Evolutionary conservation across 495 filamentous ascomycete species (phyloP).

Genomic region (Pyronema omphalodes): DNA sequence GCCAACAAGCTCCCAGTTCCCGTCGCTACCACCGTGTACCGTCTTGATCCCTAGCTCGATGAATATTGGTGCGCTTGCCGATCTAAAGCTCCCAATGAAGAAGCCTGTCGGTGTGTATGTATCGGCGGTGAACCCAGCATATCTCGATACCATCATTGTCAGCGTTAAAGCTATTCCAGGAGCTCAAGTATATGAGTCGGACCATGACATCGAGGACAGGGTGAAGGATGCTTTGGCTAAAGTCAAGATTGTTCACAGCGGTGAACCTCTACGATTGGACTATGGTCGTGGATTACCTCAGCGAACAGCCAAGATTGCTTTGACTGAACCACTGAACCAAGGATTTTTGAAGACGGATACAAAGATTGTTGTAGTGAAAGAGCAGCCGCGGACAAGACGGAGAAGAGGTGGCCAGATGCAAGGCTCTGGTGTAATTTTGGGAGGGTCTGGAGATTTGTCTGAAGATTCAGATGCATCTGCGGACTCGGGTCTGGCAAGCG

Average conservation of each 20-base stretch:
- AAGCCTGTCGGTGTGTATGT: slow-evolving; percentile 62
- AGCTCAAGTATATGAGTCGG: slow-evolving; percentile 39
- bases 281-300: slow-evolving; percentile 68
- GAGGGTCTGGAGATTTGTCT: slow-evolving; percentile 42
- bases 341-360: slow-evolving; percentile 54
- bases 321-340: slow-evolving; percentile 62
- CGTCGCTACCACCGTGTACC: slow-evolving; percentile 47
- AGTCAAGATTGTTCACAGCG: slow-evolving; percentile 61
- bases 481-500: slow-evolving; percentile 9
- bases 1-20: slow-evolving; percentile 28
- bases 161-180: slow-evolving; percentile 27
- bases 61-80: slow-evolving; percentile 48
- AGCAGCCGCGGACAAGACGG: slow-evolving; percentile 25
- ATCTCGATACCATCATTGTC: slow-evolving; percentile 68
- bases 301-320: slow-evolving; percentile 52
- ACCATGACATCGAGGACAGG: slow-evolving; percentile 45
- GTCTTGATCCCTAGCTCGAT: slow-evolving; percentile 68
- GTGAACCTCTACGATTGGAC: slow-evolving; percentile 74
- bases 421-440: slow-evolving; percentile 25
- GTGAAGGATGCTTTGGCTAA: slow-evolving; percentile 62
- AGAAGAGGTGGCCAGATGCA: slow-evolving; percentile 26
- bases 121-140: slow-evolving; percentile 59
- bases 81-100: slow-evolving; percentile 39
- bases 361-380: slow-evolving; percentile 46
- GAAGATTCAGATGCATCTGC: slow-evolving; percentile 4